Base-by-base conservation (phyloP, 805 yeast species). In the Pichia exigua region DNA sequence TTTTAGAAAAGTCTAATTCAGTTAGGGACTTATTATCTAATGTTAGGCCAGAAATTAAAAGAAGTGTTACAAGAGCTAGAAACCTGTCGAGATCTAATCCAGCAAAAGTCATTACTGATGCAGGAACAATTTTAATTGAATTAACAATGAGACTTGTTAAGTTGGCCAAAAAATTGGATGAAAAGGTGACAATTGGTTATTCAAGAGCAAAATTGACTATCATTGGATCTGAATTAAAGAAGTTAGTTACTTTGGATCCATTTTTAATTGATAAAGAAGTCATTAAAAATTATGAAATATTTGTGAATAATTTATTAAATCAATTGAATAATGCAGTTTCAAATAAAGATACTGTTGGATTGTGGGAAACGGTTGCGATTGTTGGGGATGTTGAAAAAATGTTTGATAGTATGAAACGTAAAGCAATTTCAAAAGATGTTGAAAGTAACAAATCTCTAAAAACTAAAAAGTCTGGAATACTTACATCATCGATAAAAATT, bases 331-430 rank as follows among this genome's bases (percentile, higher is more conserved):
- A 66, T 17, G 78, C 85, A 3, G 76, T 81, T 9, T 73, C 72
- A 8, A 62, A 68, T 17, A 76, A 78, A 35, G 86, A 84, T 59
- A 73, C 75, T 20, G 75, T 77, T 42, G 77, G 77, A 13, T 80
- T 82, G 51, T 76, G 79, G 67, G 89, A 85, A 61, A 83, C 88
- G 57, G 71, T 84, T 50, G 79, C 81, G 0, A 82, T 83, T 30
- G 79, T 85, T 28, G 74, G 75, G 53, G 90, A 84, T 57, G 82
- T 85, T 66, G 90, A 84, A 60, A 76, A 81, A 57, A 85, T 85
- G 89, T 84, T 82, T 63, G 83, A 81, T 45, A 75, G 80, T 0
- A 73, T 77, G 66, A 69, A 75, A 48, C 32, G 50, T 13, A 59
- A 56, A 30, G 54, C 58, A 17, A 22, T 13, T 24, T n/a, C 32